Evolutionary conservation across 1,139 yeast genomes (phyloP).

Genomic region (Taphrina wiesneri): DNA sequence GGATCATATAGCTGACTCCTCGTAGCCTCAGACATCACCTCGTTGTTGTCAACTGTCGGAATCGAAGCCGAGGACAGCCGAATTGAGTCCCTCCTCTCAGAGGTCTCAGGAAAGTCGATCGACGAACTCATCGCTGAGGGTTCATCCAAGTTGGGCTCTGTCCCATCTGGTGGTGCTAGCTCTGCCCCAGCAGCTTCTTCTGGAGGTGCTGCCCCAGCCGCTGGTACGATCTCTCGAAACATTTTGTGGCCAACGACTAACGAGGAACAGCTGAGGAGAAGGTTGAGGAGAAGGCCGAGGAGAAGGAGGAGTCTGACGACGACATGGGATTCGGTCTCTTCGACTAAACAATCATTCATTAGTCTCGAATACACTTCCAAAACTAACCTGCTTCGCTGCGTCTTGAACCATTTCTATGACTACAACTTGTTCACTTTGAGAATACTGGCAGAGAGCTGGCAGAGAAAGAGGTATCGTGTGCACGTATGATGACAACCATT

Average conservation of each 20-base stretch:
- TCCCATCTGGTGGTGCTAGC: constrained; percentile 97
- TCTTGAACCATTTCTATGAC: neutral
- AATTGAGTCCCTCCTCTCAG: constrained; percentile 77
- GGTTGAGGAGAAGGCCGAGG: constrained; percentile 65
- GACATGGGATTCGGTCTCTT: constrained; percentile 53
- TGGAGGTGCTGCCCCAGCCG: constrained; percentile 70
- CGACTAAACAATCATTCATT: constrained; percentile 28
- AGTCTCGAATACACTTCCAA: neutral
- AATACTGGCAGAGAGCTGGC: neutral
- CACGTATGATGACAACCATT: constrained; percentile 17
- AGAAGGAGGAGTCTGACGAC: constrained; percentile 59
- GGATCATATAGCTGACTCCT: neutral
- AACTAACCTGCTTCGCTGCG: neutral
- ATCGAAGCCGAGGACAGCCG: constrained; percentile 92
- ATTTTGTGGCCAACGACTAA: neutral
- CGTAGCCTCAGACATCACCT: constrained; percentile 61
- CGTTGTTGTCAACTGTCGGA: constrained; percentile 89
- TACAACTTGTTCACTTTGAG: neutral
- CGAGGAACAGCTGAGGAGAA: constrained; percentile 48
- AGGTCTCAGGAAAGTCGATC: constrained; percentile 91
- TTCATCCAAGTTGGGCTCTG: constrained; percentile 90
- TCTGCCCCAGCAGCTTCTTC: constrained; percentile 69
- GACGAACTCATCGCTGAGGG: constrained; percentile 94
- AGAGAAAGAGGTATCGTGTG: neutral
- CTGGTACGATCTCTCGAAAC: constrained; percentile 51